Percentiles rank a stretch among this genome's conserved stretches.
These are phyloP conservation scores for Cornus kousa DNA, from an alignment of 148 eudicot genomes.

Conservation along the genomic window DNA sequence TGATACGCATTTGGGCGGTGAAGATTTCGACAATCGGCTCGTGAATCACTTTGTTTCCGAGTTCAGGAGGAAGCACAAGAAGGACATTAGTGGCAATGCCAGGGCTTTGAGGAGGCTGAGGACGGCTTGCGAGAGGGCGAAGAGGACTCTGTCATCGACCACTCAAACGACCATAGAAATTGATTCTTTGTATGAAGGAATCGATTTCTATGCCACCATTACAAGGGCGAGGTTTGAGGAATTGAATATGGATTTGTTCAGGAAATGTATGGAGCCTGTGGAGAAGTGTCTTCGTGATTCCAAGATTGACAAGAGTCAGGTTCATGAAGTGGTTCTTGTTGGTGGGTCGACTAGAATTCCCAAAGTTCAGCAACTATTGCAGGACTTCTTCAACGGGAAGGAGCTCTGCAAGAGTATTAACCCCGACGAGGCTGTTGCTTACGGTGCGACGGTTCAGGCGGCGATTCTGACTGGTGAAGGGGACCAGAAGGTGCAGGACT, in stretches of 20 bases:
- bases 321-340: neutral
- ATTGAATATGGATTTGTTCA: constrained; percentile 10
- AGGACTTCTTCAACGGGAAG: neutral
- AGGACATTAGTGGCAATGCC: constrained; percentile 17
- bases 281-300: neutral
- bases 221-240: constrained; percentile 21
- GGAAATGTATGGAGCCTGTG: neutral
- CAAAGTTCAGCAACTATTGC: neutral
- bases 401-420: neutral
- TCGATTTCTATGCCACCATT: constrained; percentile 15
- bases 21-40: constrained; percentile 12
- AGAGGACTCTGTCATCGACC: constrained; percentile 11
- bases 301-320: neutral
- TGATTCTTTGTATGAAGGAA: constrained; percentile 19
- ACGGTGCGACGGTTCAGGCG: neutral
- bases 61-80: constrained; percentile 20
- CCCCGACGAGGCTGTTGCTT: neutral
- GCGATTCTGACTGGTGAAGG: neutral
- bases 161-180: constrained; percentile 1
- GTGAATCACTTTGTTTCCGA: constrained; percentile 19
- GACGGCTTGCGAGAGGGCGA: constrained; percentile 19
- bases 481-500: neutral
- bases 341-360: neutral
- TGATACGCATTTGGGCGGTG: constrained; percentile 9
- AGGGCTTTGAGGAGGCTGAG: constrained; percentile 7